Evolutionary conservation across 164 flowering plant genomes (phyloP), one percentile per base, ranked within the genome.

Genomic region (Magnolia sinica): DNA sequence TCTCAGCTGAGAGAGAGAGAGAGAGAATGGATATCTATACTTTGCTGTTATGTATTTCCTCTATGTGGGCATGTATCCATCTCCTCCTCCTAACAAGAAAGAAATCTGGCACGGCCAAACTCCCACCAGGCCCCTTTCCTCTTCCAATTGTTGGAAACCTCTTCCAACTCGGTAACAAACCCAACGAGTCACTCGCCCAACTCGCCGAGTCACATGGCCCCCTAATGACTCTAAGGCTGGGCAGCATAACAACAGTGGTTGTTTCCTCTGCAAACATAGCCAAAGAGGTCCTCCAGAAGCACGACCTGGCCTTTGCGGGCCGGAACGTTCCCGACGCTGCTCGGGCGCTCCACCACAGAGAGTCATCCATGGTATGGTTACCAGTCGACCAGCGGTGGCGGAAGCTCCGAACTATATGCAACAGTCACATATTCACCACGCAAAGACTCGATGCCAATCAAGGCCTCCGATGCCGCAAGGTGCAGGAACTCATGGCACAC

Each of bases 211-310:
- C 45, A 37, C 7, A 37, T 37, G 45, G 45, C 7, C 45, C 45
- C 45, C 45, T 37, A 37, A 37, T 37, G 45, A 37, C 45, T 37
- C 45, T 37, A 37, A 37, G 45, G 45, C 45, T 37, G 0, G 45
- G 45, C 86, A 22, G 67, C 10, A 63, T 76, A 10, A 84, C 83
- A 50, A 79, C 83, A 0, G 69, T 86, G 0, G 81, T 84, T 23
- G 73, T 79, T 2, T 82, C 88, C 18, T 78, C 83, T 1, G 20
- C 85, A 1, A 13, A 20, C 23, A 49, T 73, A 45, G 85, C 85
- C 31, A 77, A 74, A 70, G 79, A 84, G 68, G 75, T 83, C 49
- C 82, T 86, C 45, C 85, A 80, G 23, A 76, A 73, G 22, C 11
- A 80, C 7, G 83, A 83, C 50, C 77, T 19, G 1, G 29, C 68